Evolutionary conservation across 2,329 filamentous ascomycete genomes (phyloP).

Genomic region (Talaromyces sp.): DNA sequence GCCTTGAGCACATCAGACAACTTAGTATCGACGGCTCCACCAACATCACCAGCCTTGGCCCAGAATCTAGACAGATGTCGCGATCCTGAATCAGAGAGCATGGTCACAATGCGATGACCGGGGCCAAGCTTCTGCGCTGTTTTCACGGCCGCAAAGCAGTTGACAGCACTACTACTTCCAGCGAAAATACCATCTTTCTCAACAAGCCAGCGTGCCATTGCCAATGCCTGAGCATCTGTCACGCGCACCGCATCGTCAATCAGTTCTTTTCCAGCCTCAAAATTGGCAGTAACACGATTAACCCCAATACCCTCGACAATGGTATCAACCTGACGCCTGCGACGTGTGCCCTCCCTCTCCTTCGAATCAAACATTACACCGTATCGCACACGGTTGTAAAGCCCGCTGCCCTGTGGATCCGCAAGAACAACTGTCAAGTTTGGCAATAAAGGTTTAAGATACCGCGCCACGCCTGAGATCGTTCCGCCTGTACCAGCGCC

Average conservation of each 20-base stretch:
- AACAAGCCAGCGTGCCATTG: constrained; percentile 95
- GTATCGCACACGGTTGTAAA: constrained; percentile 89
- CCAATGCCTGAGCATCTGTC: constrained; percentile 82
- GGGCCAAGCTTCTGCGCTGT: constrained; percentile 51
- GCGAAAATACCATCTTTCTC: constrained; percentile 94
- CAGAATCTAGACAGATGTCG: constrained; percentile 57
- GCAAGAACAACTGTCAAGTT: constrained; percentile 75
- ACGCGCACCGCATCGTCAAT: constrained; percentile 90
- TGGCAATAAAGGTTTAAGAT: constrained; percentile 73
- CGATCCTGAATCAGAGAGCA: constrained; percentile 54
- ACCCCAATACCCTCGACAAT: constrained; percentile 96
- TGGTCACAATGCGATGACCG: constrained; percentile 52
- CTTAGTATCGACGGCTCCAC: constrained; percentile 48
- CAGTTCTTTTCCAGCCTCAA: constrained; percentile 81
- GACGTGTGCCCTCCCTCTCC: constrained; percentile 85
- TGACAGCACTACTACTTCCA: constrained; percentile 94
- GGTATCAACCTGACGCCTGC: constrained; percentile 89
- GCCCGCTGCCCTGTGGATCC: constrained; percentile 89
- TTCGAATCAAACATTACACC: constrained; percentile 94
- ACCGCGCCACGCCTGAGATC: constrained; percentile 81
- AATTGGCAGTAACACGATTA: constrained; percentile 91
- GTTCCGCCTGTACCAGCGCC: constrained; percentile 95
- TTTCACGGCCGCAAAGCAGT: constrained; percentile 64
- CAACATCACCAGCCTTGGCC: constrained; percentile 52
- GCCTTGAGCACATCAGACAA: constrained; percentile 50